These are phyloP conservation scores for Nicotiana otophora DNA, from an alignment of 257 asterid species.

Conservation along the genomic window DNA sequence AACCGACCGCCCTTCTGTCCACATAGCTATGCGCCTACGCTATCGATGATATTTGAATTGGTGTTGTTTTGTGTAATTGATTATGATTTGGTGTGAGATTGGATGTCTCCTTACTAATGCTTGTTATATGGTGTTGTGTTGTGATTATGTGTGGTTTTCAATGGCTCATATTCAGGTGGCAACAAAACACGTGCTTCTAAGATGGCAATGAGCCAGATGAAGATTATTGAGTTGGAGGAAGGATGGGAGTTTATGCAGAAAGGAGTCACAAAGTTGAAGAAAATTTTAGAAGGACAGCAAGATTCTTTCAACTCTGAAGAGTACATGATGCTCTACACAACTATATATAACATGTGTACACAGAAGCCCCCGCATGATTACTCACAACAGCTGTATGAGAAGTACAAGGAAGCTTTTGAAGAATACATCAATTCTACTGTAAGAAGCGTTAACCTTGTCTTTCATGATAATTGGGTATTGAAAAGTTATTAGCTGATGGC, in stretches of 20 bases:
- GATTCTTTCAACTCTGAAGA: slow-evolving; percentile 37
- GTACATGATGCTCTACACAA: slow-evolving; percentile 41
- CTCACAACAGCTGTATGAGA: slow-evolving; percentile 35
- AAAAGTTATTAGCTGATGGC: neutral
- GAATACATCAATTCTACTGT: slow-evolving; percentile 36
- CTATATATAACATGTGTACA: slow-evolving; percentile 37
- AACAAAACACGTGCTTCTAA: neutral
- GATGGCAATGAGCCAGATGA: slow-evolving; percentile 22
- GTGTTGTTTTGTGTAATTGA: neutral
- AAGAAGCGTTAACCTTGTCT: slow-evolving; percentile 7
- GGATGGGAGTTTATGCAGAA: slow-evolving; percentile 44
- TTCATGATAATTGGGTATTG: neutral
- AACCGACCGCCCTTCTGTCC: too few relatives aligned
- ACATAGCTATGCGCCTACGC: too few relatives aligned
- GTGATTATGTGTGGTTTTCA: neutral
- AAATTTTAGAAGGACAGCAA: slow-evolving; percentile 30
- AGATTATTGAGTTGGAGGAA: slow-evolving; percentile 30
- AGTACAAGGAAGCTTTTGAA: slow-evolving; percentile 34
- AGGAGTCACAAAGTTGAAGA: slow-evolving; percentile 37
- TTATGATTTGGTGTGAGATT: neutral
- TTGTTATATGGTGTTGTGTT: neutral
- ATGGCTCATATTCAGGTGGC: slow-evolving; percentile 2
- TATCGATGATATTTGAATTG: neutral
- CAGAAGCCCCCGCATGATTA: slow-evolving; percentile 40
- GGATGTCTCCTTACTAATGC: neutral